Base-by-base conservation (phyloP, 441 rosid species). In the Gossypium schwendimanii region DNA sequence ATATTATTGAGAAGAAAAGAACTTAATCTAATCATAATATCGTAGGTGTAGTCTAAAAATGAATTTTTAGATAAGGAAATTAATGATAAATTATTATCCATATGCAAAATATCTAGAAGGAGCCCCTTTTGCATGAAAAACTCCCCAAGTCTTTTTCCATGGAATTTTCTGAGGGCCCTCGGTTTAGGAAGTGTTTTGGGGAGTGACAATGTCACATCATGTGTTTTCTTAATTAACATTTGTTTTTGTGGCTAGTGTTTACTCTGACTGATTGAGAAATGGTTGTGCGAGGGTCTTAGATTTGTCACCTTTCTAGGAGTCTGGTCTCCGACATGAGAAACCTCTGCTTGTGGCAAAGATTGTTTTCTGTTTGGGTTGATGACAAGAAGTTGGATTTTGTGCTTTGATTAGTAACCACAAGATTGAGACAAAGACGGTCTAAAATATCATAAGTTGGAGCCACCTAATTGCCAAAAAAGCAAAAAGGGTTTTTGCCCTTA, bases 371-470 rank as follows among this genome's bases (percentile, higher is more conserved):
- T 50, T 68, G 0, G 49, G 33, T 69, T 31, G 73, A 69, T 6
- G 33, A 54, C 73, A 69, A 36, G 63, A 69, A 69, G 15, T 69
- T 39, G 50, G 50, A 36, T 54, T 69, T 54, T 55, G 63, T 36
- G 63, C 21, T 69, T 36, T 54, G 50, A 33, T 53, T 33, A 55
- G 39, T 36, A 18, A 69, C 73, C 73, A 33, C 18, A 36, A 69
- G 6, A 69, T 36, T 36, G 61, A 54, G 63, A 69, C 52, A 69
- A 64, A 54, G 52, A 69, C 23, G 7, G n/a, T 20, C 52, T 28
- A 69, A 69, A 69, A 69, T 31, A 33, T 36, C 50, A 6, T 2
- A 36, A 6, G 28, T 18, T 69, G 50, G 52, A 36, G 33, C 63
- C 73, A 69, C 36, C n/a, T 5, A 15, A 36, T 31, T 28, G 15